Percentiles rank a stretch among this genome's conserved stretches.
These are phyloP conservation scores for Penicillium cataractarum DNA, from an alignment of 495 filamentous ascomycete genomes.

Conservation along the genomic window DNA sequence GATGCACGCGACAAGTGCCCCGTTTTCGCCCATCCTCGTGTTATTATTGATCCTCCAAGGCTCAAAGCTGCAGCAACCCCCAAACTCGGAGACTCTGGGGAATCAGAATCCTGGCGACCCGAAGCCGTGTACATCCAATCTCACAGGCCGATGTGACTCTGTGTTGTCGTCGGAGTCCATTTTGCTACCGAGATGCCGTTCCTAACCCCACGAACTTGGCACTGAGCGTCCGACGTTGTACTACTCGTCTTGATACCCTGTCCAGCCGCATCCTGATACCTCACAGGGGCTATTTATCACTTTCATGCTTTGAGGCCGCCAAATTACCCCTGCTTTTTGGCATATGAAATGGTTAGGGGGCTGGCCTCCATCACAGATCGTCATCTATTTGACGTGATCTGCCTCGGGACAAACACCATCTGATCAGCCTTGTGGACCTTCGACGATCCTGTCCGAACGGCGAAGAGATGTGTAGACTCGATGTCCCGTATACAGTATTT, in stretches of 20 bases:
- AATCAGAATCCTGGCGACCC: constrained; percentile 1
- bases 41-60: not conserved
- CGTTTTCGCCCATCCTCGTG: constrained; percentile 1
- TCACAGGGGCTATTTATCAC: not conserved
- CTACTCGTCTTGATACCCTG: not conserved
- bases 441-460: not conserved
- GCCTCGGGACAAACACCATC: not conserved
- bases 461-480: not conserved
- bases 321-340: not conserved
- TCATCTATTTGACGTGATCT: not conserved
- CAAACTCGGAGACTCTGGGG: constrained; percentile 5
- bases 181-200: constrained; percentile 8
- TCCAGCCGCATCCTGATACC: not conserved
- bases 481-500: not conserved
- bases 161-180: not conserved
- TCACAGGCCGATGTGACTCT: constrained; percentile 7
- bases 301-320: not conserved
- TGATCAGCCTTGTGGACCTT: constrained; percentile 5
- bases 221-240: not conserved
- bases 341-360: not conserved
- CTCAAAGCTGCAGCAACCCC: not conserved
- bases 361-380: not conserved
- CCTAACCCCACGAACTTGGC: not conserved
- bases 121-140: not conserved
- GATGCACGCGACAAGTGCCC: not conserved